A percentile compares a stretch with the other conserved stretches of the same genome.
phyloP scores from a whole-genome alignment of 2,329 filamentous ascomycete genomes.

The Daldinia sp. region DNA sequence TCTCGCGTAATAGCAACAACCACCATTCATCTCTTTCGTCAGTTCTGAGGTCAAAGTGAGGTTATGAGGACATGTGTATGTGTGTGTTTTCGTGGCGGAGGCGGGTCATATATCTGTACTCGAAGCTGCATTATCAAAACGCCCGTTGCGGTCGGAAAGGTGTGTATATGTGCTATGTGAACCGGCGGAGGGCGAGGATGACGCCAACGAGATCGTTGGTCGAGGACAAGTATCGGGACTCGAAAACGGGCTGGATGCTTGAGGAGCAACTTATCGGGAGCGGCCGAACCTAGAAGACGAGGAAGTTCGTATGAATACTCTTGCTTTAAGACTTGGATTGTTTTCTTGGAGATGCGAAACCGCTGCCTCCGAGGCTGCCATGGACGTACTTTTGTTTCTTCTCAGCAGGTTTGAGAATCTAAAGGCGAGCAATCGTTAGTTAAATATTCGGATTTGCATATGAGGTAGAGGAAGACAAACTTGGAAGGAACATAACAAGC shows the following conservation, averaged over 20 bases:
- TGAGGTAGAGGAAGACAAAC: conserved; percentile 59
- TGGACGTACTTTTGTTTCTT: conserved; percentile 99
- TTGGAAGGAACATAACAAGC: conserved; percentile 98
- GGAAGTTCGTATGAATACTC: conserved; percentile 79
- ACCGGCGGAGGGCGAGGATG: conserved; percentile 32
- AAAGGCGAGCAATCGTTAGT: conserved; percentile 39
- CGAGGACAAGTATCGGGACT: conserved; percentile 45
- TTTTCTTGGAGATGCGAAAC: conserved; percentile 78
- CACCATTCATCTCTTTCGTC: conserved; percentile 46
- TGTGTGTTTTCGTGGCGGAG: conserved; percentile 37
- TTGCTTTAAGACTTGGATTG: conserved; percentile 72
- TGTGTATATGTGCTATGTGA: conserved; percentile 18
- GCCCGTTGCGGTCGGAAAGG: conserved; percentile 37
- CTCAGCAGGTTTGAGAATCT: conserved; percentile 99
- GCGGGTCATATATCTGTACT: conserved; percentile 46
- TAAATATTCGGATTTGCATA: conserved; percentile 32
- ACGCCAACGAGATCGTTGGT: conserved; percentile 38
- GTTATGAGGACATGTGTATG: conserved; percentile 28
- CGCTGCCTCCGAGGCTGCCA: conserved; percentile 76
- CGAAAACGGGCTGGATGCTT: conserved; percentile 43
- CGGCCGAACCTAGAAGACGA: conserved; percentile 92
- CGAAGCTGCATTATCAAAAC: conserved; percentile 43
- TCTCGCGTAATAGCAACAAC: conserved; percentile 52
- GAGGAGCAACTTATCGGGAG: conserved; percentile 72
- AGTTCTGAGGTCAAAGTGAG: conserved; percentile 44